A percentile compares a stretch with the other conserved stretches of the same genome.
These are phyloP conservation scores for Saprolegnia diclina DNA, from an alignment of 352 stramenopile species.

Conservation along the genomic window DNA sequence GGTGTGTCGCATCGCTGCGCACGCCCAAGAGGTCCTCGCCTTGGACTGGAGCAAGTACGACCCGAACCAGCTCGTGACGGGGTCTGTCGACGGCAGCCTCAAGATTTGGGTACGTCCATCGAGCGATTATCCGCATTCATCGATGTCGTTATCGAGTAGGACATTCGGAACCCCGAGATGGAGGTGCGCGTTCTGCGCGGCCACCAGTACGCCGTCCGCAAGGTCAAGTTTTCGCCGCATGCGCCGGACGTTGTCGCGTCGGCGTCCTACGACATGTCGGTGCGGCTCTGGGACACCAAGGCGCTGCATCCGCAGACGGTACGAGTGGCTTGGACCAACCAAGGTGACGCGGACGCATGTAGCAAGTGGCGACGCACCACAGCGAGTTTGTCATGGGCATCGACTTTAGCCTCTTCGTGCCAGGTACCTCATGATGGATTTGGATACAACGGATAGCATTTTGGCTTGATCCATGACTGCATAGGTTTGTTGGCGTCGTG, in stretches of 20 bases:
- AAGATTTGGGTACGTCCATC: slow-evolving; percentile 63
- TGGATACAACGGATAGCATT: not conserved
- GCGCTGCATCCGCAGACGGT: slow-evolving; percentile 47
- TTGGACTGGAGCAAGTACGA: slow-evolving; percentile 94
- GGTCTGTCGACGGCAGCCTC: slow-evolving; percentile 75
- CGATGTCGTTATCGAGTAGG: too few species aligned
- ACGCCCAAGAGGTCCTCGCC: slow-evolving; percentile 77
- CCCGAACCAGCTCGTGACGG: slow-evolving; percentile 78
- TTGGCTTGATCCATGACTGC: not conserved
- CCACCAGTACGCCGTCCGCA: slow-evolving; percentile 78
- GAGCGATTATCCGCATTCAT: not conserved
- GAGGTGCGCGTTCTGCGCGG: slow-evolving; percentile 66
- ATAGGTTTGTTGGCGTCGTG: slow-evolving; percentile 69
- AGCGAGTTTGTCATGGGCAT: slow-evolving; percentile 85
- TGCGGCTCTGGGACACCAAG: slow-evolving; percentile 83
- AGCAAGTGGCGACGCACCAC: slow-evolving; percentile 74
- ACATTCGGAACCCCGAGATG: slow-evolving; percentile 63
- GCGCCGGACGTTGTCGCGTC: slow-evolving; percentile 72
- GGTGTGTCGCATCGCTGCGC: slow-evolving; percentile 56
- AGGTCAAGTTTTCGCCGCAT: slow-evolving; percentile 83
- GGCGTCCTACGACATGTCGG: slow-evolving; percentile 88
- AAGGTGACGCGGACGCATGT: not conserved
- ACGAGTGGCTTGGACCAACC: not conserved
- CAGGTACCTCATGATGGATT: not conserved
- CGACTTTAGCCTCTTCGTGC: slow-evolving; percentile 77